Base-by-base conservation (phyloP, 106 monocot genomes). In the Hemerocallis citrina region DNA sequence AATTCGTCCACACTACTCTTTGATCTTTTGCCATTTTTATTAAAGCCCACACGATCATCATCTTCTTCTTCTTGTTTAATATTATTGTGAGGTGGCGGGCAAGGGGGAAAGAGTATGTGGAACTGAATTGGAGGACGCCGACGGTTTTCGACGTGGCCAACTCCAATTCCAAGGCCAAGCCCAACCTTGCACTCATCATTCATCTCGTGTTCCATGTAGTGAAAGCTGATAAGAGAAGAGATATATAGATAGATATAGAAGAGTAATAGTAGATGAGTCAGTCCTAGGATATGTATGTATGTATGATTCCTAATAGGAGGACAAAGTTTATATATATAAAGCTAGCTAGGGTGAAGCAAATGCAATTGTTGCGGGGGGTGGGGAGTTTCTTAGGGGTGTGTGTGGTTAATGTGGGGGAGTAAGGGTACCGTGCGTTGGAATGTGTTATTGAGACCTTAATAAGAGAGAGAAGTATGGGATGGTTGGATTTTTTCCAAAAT, bases 391-490 rank as follows among this genome's bases (percentile, higher is more conserved):
- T 57, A 35, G 44, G 15, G n/a, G 44, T 14, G 57, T 32, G 34
- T 17, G 16, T n/a, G n/a, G n/a, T 56, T 56, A 56, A 56, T 33
- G 9, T n/a, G 55, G 5, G n/a, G n/a, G n/a, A n/a, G n/a, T n/a
- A n/a, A n/a, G n/a, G n/a, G n/a, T n/a, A n/a, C n/a, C n/a, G n/a
- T n/a, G 19, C 31, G n/a, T 56, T 56, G 55, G 55, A 33, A 33
- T 56, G 30, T 56, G 57, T 57, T 57, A 57, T 57, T 57, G 50
- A 50, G 14, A 3, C 50, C 50, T 50, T 50, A 50, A 50, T 25
- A 11, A 50, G 50, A 50, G 50, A 50, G 13, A 50, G 0, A 50
- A n/a, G 0, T 3, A 2, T 25, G 50, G 13, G 1, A 11, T 7
- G 1, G 49, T 1, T 17, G 16, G 20, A 19, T 45, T 1, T 42